A percentile compares a stretch with the other conserved stretches of the same genome.
Evolutionary conservation across 345 rosid species (phyloP).

Genomic region (Syzygium jambos): DNA sequence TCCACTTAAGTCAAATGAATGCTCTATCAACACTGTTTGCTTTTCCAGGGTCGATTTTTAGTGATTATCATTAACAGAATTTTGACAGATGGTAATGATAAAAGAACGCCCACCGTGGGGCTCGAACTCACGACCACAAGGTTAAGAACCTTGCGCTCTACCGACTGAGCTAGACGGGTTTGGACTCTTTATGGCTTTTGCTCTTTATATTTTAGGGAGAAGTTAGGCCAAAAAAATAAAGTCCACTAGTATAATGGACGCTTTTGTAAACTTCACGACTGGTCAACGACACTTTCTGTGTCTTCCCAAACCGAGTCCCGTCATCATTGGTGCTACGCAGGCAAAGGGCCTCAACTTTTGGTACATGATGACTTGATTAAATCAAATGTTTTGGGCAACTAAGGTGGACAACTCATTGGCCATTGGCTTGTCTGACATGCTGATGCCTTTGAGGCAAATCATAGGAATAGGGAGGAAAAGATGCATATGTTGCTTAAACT

Average conservation of each 20-base stretch:
- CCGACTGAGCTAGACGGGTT: slow-evolving; percentile 7
- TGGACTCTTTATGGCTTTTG: too few relatives aligned
- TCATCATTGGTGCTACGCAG: not conserved
- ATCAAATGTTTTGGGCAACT: not conserved
- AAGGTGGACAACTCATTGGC: not conserved
- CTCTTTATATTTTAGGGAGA: not conserved
- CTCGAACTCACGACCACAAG: slow-evolving; percentile 19
- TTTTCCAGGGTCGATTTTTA: too few relatives aligned
- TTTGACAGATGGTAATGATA: not conserved
- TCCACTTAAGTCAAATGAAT: too few relatives aligned
- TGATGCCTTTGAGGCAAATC: not conserved
- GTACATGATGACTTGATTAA: not conserved
- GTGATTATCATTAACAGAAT: too few relatives aligned
- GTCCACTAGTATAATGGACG: not conserved
- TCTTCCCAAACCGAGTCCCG: not conserved
- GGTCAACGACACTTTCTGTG: not conserved
- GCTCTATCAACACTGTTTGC: too few relatives aligned
- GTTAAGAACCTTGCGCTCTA: slow-evolving; percentile 17
- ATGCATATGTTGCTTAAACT: not conserved
- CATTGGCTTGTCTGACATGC: not conserved
- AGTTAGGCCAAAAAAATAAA: not conserved
- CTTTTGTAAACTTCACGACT: not conserved
- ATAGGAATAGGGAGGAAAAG: not conserved
- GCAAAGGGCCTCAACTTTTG: not conserved
- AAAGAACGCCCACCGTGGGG: slow-evolving; percentile 19